phyloP scores from a whole-genome alignment of 169 alveolate species.

The Plasmodium fragile region DNA sequence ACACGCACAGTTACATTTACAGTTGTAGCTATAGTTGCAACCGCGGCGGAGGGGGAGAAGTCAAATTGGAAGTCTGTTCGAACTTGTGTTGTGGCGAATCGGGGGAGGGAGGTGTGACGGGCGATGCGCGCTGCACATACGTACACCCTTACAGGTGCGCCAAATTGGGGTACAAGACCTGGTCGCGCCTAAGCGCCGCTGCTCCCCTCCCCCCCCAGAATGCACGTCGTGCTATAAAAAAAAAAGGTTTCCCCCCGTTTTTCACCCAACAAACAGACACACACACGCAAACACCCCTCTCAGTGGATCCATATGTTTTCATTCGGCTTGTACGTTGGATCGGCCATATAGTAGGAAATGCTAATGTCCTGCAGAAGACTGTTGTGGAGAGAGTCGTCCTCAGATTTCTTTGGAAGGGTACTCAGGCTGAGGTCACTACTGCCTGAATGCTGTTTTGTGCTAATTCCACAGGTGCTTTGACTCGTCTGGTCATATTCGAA shows the following conservation, averaged over 20 bases:
- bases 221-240: background rate
- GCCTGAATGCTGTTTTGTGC: background rate
- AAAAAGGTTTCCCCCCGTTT: background rate
- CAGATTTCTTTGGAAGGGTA: background rate
- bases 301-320: conserved; percentile 32
- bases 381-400: conserved; percentile 21
- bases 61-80: background rate
- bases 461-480: conserved; percentile 7
- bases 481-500: background rate
- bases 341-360: conserved; percentile 24
- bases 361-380: conserved; percentile 14
- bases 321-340: conserved; percentile 17
- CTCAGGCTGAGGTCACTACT: background rate
- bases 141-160: background rate
- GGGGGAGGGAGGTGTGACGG: background rate
- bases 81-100: background rate
- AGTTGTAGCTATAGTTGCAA: background rate
- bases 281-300: background rate
- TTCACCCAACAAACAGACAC: background rate
- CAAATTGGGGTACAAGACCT: background rate
- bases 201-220: background rate
- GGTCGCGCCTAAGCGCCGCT: background rate
- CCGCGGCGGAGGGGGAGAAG: background rate
- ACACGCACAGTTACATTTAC: background rate
- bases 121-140: background rate